A percentile compares a stretch with the other conserved stretches of the same genome.
Conservation (phyloP, 1,139 yeast species). For the Candida tropicalis region DNA sequence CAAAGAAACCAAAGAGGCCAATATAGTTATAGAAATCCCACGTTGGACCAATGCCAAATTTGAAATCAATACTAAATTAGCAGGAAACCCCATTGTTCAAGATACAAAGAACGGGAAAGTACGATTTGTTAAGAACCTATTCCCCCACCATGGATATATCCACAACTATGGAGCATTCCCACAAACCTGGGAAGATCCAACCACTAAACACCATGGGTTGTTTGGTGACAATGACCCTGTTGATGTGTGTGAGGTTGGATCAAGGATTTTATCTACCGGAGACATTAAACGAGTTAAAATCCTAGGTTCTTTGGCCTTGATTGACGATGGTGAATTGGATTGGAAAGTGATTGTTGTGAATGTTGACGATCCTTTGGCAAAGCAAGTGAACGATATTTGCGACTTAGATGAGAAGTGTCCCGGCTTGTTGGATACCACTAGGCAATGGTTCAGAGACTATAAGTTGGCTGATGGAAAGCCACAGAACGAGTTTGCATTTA, state of each 20-base stretch:
- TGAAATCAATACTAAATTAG: constrained; percentile 69
- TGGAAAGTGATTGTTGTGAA: constrained; percentile 88
- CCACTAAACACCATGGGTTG: constrained; percentile 62
- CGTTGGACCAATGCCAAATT: constrained; percentile 91
- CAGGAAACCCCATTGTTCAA: constrained; percentile 82
- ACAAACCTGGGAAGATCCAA: constrained; percentile 94
- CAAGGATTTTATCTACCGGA: constrained; percentile 69
- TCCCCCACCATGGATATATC: constrained; percentile 89
- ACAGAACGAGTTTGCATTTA: constrained; percentile 81
- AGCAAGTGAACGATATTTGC: constrained; percentile 69
- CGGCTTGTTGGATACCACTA: constrained; percentile 77
- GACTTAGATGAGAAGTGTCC: constrained; percentile 80
- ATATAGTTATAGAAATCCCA: constrained; percentile 89
- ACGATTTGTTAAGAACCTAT: constrained; percentile 82
- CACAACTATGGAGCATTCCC: constrained; percentile 96
- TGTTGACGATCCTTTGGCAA: constrained; percentile 73
- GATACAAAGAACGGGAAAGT: constrained; percentile 84
- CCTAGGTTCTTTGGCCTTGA: constrained; percentile 81
- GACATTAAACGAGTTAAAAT: constrained; percentile 81
- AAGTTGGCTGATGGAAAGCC: constrained; percentile 93
- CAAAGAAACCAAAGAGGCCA: constrained; percentile 64
- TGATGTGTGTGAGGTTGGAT: constrained; percentile 90
- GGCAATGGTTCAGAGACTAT: constrained; percentile 91
- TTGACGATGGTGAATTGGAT: constrained; percentile 93
- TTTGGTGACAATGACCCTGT: constrained; percentile 90